Evolutionary conservation across 1,284 basidiomycete genomes (phyloP).

Genomic region (Coniophora puteana): DNA sequence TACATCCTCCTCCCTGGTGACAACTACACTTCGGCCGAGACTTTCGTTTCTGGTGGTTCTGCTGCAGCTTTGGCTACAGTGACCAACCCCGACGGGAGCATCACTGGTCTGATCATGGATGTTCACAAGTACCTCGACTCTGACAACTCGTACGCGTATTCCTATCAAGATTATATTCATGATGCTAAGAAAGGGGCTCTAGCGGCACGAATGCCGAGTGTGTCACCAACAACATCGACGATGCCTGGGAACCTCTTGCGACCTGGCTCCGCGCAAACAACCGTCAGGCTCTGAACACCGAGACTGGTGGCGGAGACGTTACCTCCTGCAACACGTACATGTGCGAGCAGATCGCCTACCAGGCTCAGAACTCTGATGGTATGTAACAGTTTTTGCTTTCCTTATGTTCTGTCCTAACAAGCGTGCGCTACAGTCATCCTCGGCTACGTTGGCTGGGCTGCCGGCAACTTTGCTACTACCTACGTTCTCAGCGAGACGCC

Average conservation of each 20-base stretch:
- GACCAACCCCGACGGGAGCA: constrained; percentile 46
- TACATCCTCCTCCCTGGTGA: constrained; percentile 48
- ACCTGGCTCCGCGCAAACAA: constrained; percentile 44
- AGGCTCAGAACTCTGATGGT: constrained; percentile 46
- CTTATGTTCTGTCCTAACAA: not conserved
- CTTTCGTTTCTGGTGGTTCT: constrained; percentile 47
- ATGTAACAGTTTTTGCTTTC: constrained; percentile 11
- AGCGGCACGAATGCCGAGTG: constrained; percentile 26
- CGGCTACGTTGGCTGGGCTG: constrained; percentile 1
- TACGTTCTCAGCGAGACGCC: constrained; percentile 33
- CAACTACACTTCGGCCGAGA: constrained; percentile 44
- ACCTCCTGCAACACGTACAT: constrained; percentile 40
- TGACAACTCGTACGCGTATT: constrained; percentile 38
- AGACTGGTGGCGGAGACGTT: constrained; percentile 54
- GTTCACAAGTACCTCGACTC: constrained; percentile 59
- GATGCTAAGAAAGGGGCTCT: too few relatives aligned
- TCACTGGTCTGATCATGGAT: constrained; percentile 47
- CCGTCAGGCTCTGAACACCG: constrained; percentile 56
- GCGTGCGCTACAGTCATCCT: constrained; percentile 2
- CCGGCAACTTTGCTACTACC: constrained; percentile 2
- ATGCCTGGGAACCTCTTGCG: constrained; percentile 44
- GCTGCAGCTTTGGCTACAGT: constrained; percentile 43
- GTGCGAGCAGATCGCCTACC: constrained; percentile 45
- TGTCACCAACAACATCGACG: constrained; percentile 45
- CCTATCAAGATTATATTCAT: constrained; percentile 9